These are phyloP conservation scores for Talaromyces atroroseus DNA, from an alignment of 2,329 filamentous ascomycete genomes.

Conservation along the genomic window DNA sequence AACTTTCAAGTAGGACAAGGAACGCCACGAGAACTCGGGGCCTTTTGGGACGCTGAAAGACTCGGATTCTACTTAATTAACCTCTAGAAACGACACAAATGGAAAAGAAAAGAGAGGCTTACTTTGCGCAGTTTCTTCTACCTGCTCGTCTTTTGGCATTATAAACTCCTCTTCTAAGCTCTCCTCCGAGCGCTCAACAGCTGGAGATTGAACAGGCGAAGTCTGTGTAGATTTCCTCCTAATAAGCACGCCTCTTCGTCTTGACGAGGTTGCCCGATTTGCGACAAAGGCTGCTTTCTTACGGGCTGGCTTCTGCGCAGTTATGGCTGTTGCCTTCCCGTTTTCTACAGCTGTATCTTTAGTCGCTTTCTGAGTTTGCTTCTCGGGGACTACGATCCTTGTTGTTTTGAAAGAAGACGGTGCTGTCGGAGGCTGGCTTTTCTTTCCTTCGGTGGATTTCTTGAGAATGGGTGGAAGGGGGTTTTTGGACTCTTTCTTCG, in stretches of 20 bases:
- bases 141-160: neutral
- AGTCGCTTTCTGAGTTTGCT: constrained; percentile 19
- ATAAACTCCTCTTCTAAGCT: neutral
- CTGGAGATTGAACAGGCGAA: constrained; percentile 16
- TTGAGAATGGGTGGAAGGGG: constrained; percentile 36
- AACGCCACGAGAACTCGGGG: constrained; percentile 6
- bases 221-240: constrained; percentile 34
- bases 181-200: constrained; percentile 6
- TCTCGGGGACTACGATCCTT: constrained; percentile 26
- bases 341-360: constrained; percentile 15
- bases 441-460: constrained; percentile 26
- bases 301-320: constrained; percentile 15
- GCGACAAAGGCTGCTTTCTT: constrained; percentile 27
- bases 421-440: constrained; percentile 16
- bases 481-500: constrained; percentile 12
- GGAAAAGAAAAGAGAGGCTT: neutral
- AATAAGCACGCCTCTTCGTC: constrained; percentile 27
- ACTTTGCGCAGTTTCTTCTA: neutral
- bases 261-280: constrained; percentile 22
- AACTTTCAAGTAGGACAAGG: constrained; percentile 8
- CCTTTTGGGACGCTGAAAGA: neutral
- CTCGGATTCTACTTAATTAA: neutral
- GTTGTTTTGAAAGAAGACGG: constrained; percentile 24
- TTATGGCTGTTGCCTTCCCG: neutral
- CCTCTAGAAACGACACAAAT: neutral